Percentiles rank a stretch among this genome's conserved stretches.
Conservation (phyloP, 345 rosid species). For the Noccaea caerulescens region DNA sequence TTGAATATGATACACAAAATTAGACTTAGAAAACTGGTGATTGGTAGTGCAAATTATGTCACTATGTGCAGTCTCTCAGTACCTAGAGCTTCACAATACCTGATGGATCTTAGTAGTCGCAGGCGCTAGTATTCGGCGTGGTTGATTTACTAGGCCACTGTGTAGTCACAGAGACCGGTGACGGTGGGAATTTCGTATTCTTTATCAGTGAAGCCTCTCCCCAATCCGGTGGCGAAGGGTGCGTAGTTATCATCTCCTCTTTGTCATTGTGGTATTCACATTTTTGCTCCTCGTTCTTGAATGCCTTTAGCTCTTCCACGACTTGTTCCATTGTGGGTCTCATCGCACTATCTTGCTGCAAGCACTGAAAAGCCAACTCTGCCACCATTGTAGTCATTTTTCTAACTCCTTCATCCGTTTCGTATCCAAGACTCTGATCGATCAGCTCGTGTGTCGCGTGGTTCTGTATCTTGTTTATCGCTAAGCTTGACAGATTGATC, state of each 20-base stretch:
- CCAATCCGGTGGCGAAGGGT: conserved; percentile 50
- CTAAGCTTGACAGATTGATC: conserved; percentile 63
- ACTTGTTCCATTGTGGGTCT: conserved; percentile 65
- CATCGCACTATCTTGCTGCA: conserved; percentile 61
- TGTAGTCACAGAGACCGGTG: conserved; percentile 63
- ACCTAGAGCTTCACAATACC: conserved; percentile 28
- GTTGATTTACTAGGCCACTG: conserved; percentile 56
- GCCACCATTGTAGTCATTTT: conserved; percentile 58
- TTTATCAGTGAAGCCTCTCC: conserved; percentile 47
- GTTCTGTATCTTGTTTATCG: conserved; percentile 57
- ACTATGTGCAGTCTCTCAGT: conserved; percentile 36
- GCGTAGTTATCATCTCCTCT: conserved; percentile 32
- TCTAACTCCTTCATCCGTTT: conserved; percentile 45
- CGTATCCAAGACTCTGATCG: conserved; percentile 56
- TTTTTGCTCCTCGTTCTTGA: conserved; percentile 42
- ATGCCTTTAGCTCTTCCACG: conserved; percentile 50
- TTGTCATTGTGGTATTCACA: conserved; percentile 11
- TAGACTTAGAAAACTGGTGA: conserved; percentile 28
- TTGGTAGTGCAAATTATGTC: conserved; percentile 26
- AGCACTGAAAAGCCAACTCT: conserved; percentile 62
- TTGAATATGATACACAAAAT: conserved; percentile 19
- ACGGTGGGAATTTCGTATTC: conserved; percentile 44
- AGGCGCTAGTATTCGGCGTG: conserved; percentile 50
- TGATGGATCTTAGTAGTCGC: conserved; percentile 21
- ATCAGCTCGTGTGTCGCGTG: conserved; percentile 51